Evolutionary conservation across 345 rosid species (phyloP), one percentile per base, ranked within the genome.

Genomic region (Brassica incana): DNA sequence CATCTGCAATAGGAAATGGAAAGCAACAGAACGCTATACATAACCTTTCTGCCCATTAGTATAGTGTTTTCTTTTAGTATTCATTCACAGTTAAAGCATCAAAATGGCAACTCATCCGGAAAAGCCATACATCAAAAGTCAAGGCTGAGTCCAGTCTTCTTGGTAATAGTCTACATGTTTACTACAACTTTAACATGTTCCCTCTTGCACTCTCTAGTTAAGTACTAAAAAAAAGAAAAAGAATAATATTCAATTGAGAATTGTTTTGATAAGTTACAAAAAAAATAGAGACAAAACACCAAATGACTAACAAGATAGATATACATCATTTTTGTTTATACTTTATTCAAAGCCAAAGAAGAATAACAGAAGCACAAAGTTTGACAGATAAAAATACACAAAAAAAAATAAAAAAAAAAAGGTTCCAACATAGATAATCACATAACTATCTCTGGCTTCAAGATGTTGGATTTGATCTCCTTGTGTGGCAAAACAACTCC

Each of bases 361-460:
- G 78, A 68, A 74, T 27, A 68, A 69, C 4, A 2, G 54, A 69
- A 50, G 4, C 35, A 52, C 69, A 63, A 54, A 69, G 74, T 69
- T 61, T n/a, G 18, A 50, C 8, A 50, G 74, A 32, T 6, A 30
- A 60, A 40, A 8, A 35, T 60, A 59, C 15, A 79, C 50, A 52
- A 35, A 40, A 32, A 62, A 1, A 52, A 35, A 40, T 23, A 62
- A 1, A 1, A 3, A 35, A 45, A 58, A 30, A 68, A 2, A 8
- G 7, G 64, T 6, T 65, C 69, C 59, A 7, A 74, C 82, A 67
- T 48, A 12, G 30, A 62, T 65, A 38, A 15, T 91, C 90, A 95
- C 99, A 95, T 95, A 50, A 95, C 98, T 33, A 95, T 95, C 87
- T 95, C 98, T 2, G 99, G 99, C 89, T 95, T 95, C 90, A 93